Conservation (phyloP, 192 early-diverging fungal species). For the Coemansia guatemalensis region DNA sequence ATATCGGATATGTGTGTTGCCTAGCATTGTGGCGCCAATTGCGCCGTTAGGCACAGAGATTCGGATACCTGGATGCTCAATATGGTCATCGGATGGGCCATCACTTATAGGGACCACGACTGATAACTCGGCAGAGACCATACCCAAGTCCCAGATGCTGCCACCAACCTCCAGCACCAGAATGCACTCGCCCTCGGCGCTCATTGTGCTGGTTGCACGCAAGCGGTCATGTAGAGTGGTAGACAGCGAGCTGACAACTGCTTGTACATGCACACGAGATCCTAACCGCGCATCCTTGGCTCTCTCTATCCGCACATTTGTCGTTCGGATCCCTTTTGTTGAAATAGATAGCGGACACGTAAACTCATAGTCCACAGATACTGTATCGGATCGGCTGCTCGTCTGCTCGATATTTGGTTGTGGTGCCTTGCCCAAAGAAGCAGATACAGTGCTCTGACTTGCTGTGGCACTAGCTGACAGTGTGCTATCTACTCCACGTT, state of each 20-base stretch:
- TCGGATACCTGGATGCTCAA: constrained; percentile 44
- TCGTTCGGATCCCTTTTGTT: constrained; percentile 37
- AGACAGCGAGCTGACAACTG: constrained; percentile 31
- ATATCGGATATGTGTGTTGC: constrained; percentile 25
- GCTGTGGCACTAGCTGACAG: too few relatives aligned
- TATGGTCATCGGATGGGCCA: not conserved
- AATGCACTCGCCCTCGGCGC: constrained; percentile 20
- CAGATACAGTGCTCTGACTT: too few relatives aligned
- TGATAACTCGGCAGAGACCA: constrained; percentile 42
- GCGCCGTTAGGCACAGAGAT: constrained; percentile 38
- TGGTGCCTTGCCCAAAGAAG: constrained; percentile 1
- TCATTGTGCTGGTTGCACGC: constrained; percentile 19
- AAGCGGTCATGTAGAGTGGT: constrained; percentile 36
- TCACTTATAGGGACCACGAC: constrained; percentile 18
- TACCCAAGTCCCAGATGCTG: constrained; percentile 50
- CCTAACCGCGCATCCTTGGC: constrained; percentile 21
- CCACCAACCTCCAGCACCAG: constrained; percentile 33
- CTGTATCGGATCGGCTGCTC: constrained; percentile 25
- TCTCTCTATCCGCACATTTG: constrained; percentile 34
- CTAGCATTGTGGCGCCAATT: constrained; percentile 44
- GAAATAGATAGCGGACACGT: constrained; percentile 18
- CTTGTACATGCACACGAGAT: constrained; percentile 22
- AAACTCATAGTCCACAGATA: constrained; percentile 30
- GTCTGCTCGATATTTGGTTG: constrained; percentile 16
- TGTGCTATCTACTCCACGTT: too few relatives aligned